Evolutionary conservation across 768 basidiomycete genomes (phyloP).

Genomic region (Hemileccinum rubropunctum): DNA sequence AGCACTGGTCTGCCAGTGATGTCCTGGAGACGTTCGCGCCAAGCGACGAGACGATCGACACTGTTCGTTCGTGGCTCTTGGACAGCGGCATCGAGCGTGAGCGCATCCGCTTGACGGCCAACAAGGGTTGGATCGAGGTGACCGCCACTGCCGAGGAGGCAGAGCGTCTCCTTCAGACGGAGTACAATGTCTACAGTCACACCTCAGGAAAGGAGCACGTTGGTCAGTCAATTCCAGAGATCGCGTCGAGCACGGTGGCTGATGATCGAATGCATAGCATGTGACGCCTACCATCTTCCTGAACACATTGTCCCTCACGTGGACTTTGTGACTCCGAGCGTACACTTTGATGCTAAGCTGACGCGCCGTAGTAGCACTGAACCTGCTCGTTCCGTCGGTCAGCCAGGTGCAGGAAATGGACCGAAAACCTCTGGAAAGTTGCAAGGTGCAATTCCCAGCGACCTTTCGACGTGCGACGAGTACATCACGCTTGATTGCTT

Average conservation of each 20-base stretch:
- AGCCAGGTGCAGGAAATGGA: slow-evolving; percentile 9
- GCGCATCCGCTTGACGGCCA: slow-evolving; percentile 20
- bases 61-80: slow-evolving; percentile 30
- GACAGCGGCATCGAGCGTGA: slow-evolving; percentile 22
- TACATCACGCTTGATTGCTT: slow-evolving; percentile 32
- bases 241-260: neutral
- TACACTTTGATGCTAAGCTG: slow-evolving; percentile 31
- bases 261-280: slow-evolving; percentile 20
- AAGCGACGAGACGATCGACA: slow-evolving; percentile 19
- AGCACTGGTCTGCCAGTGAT: slow-evolving; percentile 30
- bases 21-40: slow-evolving; percentile 31
- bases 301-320: slow-evolving; percentile 30
- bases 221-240: slow-evolving; percentile 18
- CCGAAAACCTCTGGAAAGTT: slow-evolving; percentile 23
- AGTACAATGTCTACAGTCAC: slow-evolving; percentile 34
- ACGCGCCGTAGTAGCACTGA: slow-evolving; percentile 12
- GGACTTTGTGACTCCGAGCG: slow-evolving; percentile 33
- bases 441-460: neutral
- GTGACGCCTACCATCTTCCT: slow-evolving; percentile 34
- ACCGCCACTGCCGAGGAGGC: slow-evolving; percentile 31
- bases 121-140: slow-evolving; percentile 28
- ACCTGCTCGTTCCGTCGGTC: slow-evolving; percentile 14
- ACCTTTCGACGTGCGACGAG: slow-evolving; percentile 23
- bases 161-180: slow-evolving; percentile 32
- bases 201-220: slow-evolving; percentile 25